Percentiles rank a stretch among this genome's conserved stretches.
These are phyloP conservation scores for Peterozyma toletana DNA, from an alignment of 805 yeast species.

Conservation along the genomic window DNA sequence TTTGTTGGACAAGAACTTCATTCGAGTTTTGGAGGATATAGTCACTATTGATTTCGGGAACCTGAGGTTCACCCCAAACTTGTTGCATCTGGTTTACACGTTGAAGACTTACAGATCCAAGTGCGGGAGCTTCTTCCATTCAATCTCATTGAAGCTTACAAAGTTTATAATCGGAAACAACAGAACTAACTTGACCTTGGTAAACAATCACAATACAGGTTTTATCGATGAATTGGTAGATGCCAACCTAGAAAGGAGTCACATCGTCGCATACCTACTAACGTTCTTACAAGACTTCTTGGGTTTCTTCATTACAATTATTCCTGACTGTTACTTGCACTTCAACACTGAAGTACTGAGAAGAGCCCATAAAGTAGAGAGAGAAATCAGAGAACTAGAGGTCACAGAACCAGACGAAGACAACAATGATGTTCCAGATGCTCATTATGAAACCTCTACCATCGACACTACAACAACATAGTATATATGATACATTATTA, in stretches of 20 bases:
- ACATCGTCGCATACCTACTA: not conserved
- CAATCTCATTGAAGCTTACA: not conserved
- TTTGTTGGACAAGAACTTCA: not conserved
- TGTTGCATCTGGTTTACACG: not conserved
- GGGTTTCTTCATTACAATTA: slow-evolving; percentile 3
- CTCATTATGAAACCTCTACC: too few species aligned
- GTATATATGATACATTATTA: too few species aligned
- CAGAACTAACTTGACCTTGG: slow-evolving; percentile 2
- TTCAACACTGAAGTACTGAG: slow-evolving; percentile 5
- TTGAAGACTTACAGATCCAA: not conserved
- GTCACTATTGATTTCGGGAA: not conserved
- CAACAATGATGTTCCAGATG: not conserved
- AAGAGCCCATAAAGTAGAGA: slow-evolving; percentile 3
- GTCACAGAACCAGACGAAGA: not conserved
- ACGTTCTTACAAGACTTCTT: slow-evolving; percentile 4
- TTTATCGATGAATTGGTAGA: not conserved
- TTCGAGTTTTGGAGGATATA: not conserved
- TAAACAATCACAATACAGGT: not conserved
- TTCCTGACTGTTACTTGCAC: slow-evolving; percentile 4
- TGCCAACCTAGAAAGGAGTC: not conserved
- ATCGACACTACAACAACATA: too few species aligned
- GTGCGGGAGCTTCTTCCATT: not conserved
- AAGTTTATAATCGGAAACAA: slow-evolving; percentile 6
- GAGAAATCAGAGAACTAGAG: slow-evolving; percentile 1
- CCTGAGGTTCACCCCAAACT: not conserved